Conservation (phyloP, 805 yeast species). For the Saturnispora serradocipensis region DNA sequence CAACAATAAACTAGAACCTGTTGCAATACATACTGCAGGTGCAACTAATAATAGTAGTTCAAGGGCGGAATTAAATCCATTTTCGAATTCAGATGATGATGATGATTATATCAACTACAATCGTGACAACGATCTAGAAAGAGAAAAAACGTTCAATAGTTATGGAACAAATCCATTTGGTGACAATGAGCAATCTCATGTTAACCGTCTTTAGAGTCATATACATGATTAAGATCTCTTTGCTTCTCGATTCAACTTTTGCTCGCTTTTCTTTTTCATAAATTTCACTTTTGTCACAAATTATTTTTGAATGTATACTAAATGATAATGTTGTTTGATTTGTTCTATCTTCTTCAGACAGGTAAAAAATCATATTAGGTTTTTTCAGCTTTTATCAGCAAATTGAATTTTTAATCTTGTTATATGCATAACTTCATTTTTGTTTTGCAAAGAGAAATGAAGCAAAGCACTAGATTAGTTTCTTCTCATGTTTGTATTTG, state of each 20-base stretch:
- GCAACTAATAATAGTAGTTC: conserved; percentile 6
- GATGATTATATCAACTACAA: background rate
- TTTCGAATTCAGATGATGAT: conserved; percentile 7
- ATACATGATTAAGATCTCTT: background rate
- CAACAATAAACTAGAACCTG: background rate
- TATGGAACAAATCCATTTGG: conserved; percentile 4
- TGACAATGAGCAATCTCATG: background rate
- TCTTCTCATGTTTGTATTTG: background rate
- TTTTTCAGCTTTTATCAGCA: background rate
- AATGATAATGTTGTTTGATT: background rate
- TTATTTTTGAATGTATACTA: background rate
- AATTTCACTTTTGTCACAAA: background rate
- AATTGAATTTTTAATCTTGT: background rate
- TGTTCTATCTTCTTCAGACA: background rate
- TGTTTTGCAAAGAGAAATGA: background rate
- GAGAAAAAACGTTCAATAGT: conserved; percentile 3
- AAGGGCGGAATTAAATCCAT: conserved; percentile 10
- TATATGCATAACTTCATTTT: background rate
- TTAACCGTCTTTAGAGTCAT: background rate
- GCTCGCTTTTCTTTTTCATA: background rate
- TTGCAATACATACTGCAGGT: background rate
- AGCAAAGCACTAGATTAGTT: background rate
- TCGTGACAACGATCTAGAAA: conserved; percentile 1
- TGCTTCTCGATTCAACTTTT: background rate
- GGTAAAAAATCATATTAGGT: background rate